Conservation (phyloP, 2,329 filamentous ascomycete genomes). For the Teratosphaeria zuluensis region DNA sequence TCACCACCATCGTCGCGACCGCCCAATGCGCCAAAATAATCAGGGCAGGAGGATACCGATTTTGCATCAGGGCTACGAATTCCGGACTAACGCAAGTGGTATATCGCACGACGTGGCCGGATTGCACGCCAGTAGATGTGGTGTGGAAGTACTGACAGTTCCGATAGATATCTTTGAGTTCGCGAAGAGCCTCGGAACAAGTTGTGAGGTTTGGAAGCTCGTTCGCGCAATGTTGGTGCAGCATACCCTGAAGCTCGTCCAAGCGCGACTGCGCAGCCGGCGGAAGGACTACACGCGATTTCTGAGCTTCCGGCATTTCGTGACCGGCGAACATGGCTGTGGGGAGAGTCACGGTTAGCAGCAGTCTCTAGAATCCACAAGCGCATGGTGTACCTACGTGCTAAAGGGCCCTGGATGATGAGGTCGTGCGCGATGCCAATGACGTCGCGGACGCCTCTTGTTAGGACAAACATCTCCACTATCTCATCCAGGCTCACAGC, state of each 20-base stretch:
- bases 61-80: constrained; percentile 10
- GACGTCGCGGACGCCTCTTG: constrained; percentile 11
- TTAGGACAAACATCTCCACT: constrained; percentile 14
- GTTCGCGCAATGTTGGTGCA: not conserved
- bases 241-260: constrained; percentile 4
- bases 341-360: not conserved
- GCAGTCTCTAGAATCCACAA: not conserved
- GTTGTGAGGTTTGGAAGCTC: not conserved
- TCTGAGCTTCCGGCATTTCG: constrained; percentile 3
- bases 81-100: constrained; percentile 2
- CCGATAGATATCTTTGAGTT: constrained; percentile 6
- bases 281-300: constrained; percentile 1
- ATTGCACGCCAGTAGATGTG: not conserved
- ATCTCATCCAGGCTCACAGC: constrained; percentile 14
- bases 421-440: constrained; percentile 6
- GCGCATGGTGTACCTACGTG: constrained; percentile 3
- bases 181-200: constrained; percentile 2
- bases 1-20: constrained; percentile 7
- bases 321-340: not conserved
- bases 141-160: constrained; percentile 2
- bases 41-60: constrained; percentile 10
- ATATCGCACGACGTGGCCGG: not conserved
- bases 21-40: constrained; percentile 18
- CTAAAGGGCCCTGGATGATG: constrained; percentile 8
- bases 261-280: constrained; percentile 3